A percentile compares a stretch with the other conserved stretches of the same genome.
Evolutionary conservation across 352 stramenopile species (phyloP).

Genomic region (Globisporangium takayamanum): DNA sequence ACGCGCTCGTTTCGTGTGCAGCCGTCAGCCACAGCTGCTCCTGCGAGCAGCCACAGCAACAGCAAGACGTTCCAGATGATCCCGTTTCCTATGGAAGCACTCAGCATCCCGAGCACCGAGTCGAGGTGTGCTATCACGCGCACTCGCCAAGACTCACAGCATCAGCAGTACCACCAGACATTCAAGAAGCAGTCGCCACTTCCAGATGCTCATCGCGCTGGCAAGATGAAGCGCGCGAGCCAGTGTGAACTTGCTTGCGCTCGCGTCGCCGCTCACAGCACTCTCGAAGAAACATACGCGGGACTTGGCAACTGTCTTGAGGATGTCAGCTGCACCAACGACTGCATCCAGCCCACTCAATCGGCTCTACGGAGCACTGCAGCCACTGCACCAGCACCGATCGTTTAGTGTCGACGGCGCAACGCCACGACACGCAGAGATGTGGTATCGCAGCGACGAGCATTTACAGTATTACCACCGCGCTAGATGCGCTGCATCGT

Average conservation of each 20-base stretch:
- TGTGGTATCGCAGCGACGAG: too few species aligned
- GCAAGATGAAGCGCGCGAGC: constrained; percentile 4
- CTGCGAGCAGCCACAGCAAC: not conserved
- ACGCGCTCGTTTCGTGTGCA: too few species aligned
- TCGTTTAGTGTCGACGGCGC: too few species aligned
- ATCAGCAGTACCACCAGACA: not conserved
- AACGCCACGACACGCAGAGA: too few species aligned
- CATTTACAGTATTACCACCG: too few species aligned
- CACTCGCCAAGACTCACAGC: too few species aligned
- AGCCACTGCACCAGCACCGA: too few species aligned
- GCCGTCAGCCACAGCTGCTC: constrained; percentile 7
- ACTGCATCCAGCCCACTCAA: too few species aligned
- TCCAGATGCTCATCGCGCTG: constrained; percentile 5
- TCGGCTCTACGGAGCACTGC: too few species aligned
- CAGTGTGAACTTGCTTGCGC: not conserved
- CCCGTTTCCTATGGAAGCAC: constrained; percentile 11
- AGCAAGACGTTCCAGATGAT: constrained; percentile 10
- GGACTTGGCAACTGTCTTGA: not conserved
- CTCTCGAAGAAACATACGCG: constrained; percentile 6
- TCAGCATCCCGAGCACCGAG: constrained; percentile 1
- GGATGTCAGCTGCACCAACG: too few species aligned
- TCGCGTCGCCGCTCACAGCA: constrained; percentile 11
- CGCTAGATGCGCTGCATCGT: too few species aligned
- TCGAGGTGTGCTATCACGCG: not conserved
- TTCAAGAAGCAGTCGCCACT: constrained; percentile 14